Evolutionary conservation across 1,139 yeast genomes (phyloP).

Genomic region (Kluyveromyces marxianus): DNA sequence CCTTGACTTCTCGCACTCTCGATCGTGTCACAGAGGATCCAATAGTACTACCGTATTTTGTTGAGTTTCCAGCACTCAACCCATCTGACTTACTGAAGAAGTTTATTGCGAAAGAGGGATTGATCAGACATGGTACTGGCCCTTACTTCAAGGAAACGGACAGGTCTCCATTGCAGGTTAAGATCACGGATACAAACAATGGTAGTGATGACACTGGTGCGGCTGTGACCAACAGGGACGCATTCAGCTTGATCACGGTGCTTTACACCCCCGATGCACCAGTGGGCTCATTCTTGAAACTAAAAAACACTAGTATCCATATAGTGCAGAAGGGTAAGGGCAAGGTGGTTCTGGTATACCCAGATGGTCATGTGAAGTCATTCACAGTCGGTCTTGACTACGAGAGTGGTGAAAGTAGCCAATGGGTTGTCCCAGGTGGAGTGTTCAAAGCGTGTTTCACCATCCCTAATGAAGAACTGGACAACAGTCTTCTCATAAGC

Average conservation of each 20-base stretch:
- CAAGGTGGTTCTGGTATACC: conserved; percentile 41
- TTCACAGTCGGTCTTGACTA: conserved; percentile 43
- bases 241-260: conserved; percentile 41
- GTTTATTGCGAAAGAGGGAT: conserved; percentile 28
- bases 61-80: conserved; percentile 14
- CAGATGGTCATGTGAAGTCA: conserved; percentile 38
- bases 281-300: conserved; percentile 40
- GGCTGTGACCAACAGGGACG: conserved; percentile 25
- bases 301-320: conserved; percentile 42
- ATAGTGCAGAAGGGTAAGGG: conserved; percentile 44
- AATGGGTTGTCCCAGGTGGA: conserved; percentile 52
- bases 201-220: conserved; percentile 21
- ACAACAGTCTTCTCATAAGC: conserved; percentile 39
- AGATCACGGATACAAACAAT: neutral
- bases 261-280: conserved; percentile 41
- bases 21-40: conserved; percentile 11
- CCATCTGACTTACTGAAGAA: conserved; percentile 17
- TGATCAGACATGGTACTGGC: conserved; percentile 40
- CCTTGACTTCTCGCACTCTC: conserved; percentile 8
- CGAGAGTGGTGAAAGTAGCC: conserved; percentile 38
- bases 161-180: conserved; percentile 34
- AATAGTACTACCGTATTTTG: conserved; percentile 12
- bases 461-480: conserved; percentile 31
- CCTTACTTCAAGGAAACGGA: conserved; percentile 47
- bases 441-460: conserved; percentile 45